Evolutionary conservation across 106 monocot species (phyloP), one percentile per base, ranked within the genome.

Genomic region (Dendrobium officinale): DNA sequence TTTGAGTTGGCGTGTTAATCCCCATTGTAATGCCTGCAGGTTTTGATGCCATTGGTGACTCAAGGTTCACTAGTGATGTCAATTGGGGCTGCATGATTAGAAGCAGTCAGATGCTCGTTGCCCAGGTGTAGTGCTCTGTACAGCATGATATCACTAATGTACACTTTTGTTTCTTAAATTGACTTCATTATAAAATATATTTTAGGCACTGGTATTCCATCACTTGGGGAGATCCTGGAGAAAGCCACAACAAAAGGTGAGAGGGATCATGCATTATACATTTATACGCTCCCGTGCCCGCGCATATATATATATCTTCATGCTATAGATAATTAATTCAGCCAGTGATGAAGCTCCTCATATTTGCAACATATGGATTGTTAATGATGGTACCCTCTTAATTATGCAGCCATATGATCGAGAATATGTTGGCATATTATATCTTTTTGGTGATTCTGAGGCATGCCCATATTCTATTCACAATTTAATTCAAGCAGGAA

Each of bases 91-190:
- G 99, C 83, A 99, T 99, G 99, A 95, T 99, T 40, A 88, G 99
- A 90, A 95, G 99, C 88, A 99, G 99, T 85, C 99, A 99, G 88
- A 99, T 99, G 99, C 92, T 99, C 85, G 91, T 99, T 82, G 93
- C 99, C 18, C 99, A 99, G 92, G 96, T 92, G 82, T 43, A 49
- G 13, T 33, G 33, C 74, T 44, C 19, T 74, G 16, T 18, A 42
- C 74, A 74, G 8, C 43, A 74, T 74, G 43, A 16, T 37, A 42
- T 74, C 19, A 74, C n/a, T 44, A 42, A 74, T 44, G 20, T 8
- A 20, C 43, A 16, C 19, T 29, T 42, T 6, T 8, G 2, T 42
- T 20, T 42, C 43, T 19, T 74, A 20, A 74, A 49, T 55, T 70
- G n/a, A 61, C 17, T 85, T 37, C 9, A 55, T 10, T 77, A 17